Evolutionary conservation across 2,329 filamentous ascomycete species (phyloP).

Genomic region (Coniochaeta sp.): DNA sequence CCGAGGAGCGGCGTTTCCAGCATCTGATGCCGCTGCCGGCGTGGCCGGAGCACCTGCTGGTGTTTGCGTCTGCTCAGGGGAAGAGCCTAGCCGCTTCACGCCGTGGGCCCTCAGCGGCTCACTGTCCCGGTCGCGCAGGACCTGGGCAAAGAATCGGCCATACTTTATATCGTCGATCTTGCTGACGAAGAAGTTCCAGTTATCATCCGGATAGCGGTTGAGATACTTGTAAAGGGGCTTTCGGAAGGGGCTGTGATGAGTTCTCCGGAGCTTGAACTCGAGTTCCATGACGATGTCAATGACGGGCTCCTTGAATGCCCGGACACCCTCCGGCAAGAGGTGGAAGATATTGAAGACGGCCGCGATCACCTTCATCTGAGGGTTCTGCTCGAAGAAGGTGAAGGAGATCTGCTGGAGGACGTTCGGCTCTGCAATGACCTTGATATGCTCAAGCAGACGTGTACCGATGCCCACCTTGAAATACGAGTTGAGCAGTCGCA

Average conservation of each 20-base stretch:
- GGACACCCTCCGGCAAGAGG: conserved; percentile 82
- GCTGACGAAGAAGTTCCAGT: conserved; percentile 72
- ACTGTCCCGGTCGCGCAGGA: conserved; percentile 70
- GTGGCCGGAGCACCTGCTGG: conserved; percentile 1
- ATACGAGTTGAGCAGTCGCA: conserved; percentile 92
- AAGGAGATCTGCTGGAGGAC: conserved; percentile 88
- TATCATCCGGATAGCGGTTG: conserved; percentile 84
- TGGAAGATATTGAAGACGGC: conserved; percentile 97
- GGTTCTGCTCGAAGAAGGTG: conserved; percentile 86
- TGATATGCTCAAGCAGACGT: conserved; percentile 88
- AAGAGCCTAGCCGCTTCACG: background rate
- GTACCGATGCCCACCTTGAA: conserved; percentile 98
- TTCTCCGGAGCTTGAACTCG: conserved; percentile 77
- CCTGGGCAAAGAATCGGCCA: conserved; percentile 84
- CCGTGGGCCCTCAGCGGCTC: conserved; percentile 67
- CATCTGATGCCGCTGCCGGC: conserved; percentile 14
- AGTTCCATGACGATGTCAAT: conserved; percentile 87
- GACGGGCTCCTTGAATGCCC: conserved; percentile 82
- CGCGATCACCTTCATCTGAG: conserved; percentile 88
- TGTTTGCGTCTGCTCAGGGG: background rate
- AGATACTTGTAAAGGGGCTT: conserved; percentile 87
- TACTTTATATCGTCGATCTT: conserved; percentile 80
- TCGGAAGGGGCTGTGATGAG: conserved; percentile 86
- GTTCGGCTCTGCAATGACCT: conserved; percentile 74
- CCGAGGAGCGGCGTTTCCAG: conserved; percentile 42